Conservation (phyloP, 2,329 filamentous ascomycete genomes). For the Fusarium phyllophilum region DNA sequence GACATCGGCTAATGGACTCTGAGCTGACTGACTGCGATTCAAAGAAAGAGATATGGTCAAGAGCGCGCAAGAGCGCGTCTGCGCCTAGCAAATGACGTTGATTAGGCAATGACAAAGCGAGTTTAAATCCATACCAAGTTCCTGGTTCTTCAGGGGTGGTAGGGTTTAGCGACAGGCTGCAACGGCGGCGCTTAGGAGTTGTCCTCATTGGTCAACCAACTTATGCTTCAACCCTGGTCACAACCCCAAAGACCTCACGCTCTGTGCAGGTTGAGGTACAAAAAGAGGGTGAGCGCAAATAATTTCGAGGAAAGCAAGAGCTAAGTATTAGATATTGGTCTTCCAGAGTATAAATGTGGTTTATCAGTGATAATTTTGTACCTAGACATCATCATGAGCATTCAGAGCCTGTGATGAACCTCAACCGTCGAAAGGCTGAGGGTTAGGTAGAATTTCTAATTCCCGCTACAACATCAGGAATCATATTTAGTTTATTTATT, state of each 20-base stretch:
- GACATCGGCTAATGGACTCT: constrained; percentile 18
- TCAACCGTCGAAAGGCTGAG: background rate
- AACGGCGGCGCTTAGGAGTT: constrained; percentile 46
- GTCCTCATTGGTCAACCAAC: constrained; percentile 40
- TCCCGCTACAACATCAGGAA: background rate
- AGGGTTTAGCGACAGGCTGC: constrained; percentile 43
- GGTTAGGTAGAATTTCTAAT: background rate
- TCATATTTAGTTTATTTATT: background rate
- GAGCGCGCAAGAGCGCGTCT: constrained; percentile 24
- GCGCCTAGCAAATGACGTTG: constrained; percentile 26
- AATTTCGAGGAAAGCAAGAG: background rate
- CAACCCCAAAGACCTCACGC: constrained; percentile 35
- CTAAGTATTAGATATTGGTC: background rate
- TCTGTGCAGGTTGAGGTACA: background rate
- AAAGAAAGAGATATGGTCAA: background rate
- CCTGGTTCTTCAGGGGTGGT: constrained; percentile 32
- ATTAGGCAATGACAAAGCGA: constrained; percentile 20
- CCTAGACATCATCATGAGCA: background rate
- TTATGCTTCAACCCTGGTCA: constrained; percentile 37
- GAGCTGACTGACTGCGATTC: background rate
- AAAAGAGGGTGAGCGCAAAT: background rate
- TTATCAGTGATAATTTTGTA: background rate
- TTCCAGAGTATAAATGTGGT: background rate
- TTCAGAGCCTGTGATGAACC: background rate
- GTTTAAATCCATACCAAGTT: constrained; percentile 22